A percentile compares a stretch with the other conserved stretches of the same genome.
Conservation (phyloP, 2,329 filamentous ascomycete genomes). For the Cladophialophora immunda region DNA sequence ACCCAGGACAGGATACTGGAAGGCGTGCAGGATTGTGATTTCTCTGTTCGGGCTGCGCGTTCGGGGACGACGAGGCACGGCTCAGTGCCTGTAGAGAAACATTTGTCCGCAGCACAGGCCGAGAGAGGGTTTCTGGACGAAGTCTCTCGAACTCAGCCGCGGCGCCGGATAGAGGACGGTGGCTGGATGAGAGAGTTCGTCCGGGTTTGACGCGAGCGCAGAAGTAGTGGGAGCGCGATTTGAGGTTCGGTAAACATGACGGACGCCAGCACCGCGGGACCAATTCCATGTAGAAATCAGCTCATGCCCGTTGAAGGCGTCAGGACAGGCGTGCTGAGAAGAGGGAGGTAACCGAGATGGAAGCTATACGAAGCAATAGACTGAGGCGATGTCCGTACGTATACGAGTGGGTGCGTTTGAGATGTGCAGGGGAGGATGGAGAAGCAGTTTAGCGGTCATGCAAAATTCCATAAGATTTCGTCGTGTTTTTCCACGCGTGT, state of each 20-base stretch:
- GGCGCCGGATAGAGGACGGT: not conserved
- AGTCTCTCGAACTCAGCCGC: conserved; percentile 5
- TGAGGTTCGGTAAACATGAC: not conserved
- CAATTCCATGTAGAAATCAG: conserved; percentile 8
- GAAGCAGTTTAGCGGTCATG: too few species aligned
- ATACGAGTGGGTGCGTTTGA: too few species aligned
- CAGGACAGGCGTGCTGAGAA: not conserved
- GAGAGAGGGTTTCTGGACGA: not conserved
- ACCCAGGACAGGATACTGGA: conserved; percentile 68
- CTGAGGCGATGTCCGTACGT: too few species aligned
- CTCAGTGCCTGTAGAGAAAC: not conserved
- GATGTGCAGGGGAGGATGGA: too few species aligned
- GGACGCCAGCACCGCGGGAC: not conserved
- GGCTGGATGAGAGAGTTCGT: not conserved
- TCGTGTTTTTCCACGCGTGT: too few species aligned
- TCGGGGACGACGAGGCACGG: not conserved
- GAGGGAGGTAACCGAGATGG: not conserved
- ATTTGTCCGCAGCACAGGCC: conserved; percentile 1
- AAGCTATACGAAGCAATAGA: not conserved
- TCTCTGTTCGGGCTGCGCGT: not conserved
- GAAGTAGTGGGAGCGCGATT: conserved; percentile 1
- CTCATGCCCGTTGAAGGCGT: not conserved
- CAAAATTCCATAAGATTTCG: too few species aligned
- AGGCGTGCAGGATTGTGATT: conserved; percentile 42
- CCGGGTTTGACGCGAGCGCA: not conserved